Conservation (phyloP, 768 basidiomycete genomes). For the Cantharellus cinnabarinus region DNA sequence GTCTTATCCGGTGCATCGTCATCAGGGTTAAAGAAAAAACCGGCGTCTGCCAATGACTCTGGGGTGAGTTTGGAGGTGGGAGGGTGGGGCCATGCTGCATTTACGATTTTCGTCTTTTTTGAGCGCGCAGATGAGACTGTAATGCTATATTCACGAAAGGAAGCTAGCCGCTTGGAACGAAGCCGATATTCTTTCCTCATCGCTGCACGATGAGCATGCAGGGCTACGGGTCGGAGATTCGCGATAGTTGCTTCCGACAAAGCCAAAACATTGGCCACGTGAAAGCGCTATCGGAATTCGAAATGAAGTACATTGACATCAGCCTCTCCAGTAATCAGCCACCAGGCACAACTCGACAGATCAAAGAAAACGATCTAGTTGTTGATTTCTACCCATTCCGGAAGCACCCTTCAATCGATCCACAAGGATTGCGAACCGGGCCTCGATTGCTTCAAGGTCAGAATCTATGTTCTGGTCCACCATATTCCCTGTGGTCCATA, state of each 20-base stretch:
- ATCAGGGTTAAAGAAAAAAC: constrained; percentile 67
- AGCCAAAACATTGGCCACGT: no score
- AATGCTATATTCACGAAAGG: not conserved
- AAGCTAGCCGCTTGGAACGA: not conserved
- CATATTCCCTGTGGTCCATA: constrained; percentile 33
- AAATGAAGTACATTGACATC: no score
- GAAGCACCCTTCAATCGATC: not conserved
- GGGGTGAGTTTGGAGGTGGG: constrained; percentile 45
- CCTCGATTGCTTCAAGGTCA: constrained; percentile 18
- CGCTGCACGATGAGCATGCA: not conserved
- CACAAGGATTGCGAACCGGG: not conserved
- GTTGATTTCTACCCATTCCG: not conserved
- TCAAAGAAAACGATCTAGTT: not conserved
- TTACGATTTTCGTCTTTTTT: not conserved
- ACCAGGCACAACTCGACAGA: not conserved
- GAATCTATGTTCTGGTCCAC: constrained; percentile 48
- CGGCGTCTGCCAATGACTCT: constrained; percentile 60
- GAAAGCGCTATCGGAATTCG: no score
- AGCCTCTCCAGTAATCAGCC: not conserved
- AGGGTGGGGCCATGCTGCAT: constrained; percentile 48
- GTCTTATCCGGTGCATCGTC: constrained; percentile 52
- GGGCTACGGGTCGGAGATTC: no score
- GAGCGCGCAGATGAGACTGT: not conserved
- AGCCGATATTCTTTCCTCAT: not conserved
- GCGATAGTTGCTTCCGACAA: no score